A percentile compares a stretch with the other conserved stretches of the same genome.
These are phyloP conservation scores for Leptographium radiaticola DNA, from an alignment of 2,329 filamentous ascomycete species.

Conservation along the genomic window DNA sequence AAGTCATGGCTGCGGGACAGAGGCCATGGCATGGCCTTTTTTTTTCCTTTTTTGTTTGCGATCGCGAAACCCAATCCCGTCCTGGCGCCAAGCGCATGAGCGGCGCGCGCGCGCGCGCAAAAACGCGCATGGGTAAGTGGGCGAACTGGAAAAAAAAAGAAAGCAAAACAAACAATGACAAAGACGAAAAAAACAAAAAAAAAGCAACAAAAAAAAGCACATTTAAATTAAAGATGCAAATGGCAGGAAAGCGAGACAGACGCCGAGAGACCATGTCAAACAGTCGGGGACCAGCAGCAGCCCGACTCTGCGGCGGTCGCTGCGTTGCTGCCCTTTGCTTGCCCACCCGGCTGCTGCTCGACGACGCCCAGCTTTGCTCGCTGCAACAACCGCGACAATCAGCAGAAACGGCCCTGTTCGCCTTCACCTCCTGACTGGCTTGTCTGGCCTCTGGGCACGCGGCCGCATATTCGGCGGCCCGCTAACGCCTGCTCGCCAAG, in stretches of 20 bases:
- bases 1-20: background rate
- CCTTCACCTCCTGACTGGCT: background rate
- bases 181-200: background rate
- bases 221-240: too few relatives aligned
- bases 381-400: background rate
- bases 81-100: background rate
- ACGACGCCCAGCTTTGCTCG: too few relatives aligned
- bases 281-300: background rate
- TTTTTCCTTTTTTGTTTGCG: background rate
- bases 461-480: slow-evolving; percentile 8
- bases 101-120: background rate
- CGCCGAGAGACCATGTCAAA: background rate
- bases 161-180: background rate
- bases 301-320: too few relatives aligned
- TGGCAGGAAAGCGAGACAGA: background rate
- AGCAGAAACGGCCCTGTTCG: background rate
- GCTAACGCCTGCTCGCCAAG: slow-evolving; percentile 2
- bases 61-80: too few relatives aligned
- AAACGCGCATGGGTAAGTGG: background rate
- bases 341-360: too few relatives aligned
- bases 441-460: background rate
- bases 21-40: background rate
- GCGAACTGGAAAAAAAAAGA: background rate
- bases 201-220: background rate
- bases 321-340: too few relatives aligned